Conservation (phyloP, 2,329 filamentous ascomycete species). For the Calonectria multiphialidica region DNA sequence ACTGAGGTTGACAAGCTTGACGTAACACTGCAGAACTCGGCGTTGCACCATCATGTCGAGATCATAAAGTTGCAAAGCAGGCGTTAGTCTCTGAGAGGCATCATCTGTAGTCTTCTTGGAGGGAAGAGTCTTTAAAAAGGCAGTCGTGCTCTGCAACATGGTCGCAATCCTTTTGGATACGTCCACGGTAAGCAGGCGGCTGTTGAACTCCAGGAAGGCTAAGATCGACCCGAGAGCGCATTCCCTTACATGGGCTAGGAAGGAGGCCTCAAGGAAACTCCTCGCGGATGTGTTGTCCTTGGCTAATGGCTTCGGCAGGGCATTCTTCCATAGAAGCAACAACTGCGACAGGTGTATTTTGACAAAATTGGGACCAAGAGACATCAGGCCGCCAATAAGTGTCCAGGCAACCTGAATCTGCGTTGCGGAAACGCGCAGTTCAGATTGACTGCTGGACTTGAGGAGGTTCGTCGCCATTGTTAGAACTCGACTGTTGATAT, state of each 20-base stretch:
- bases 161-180: conserved; percentile 91
- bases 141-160: conserved; percentile 95
- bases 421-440: conserved; percentile 89
- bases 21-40: conserved; percentile 94
- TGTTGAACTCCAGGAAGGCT: conserved; percentile 94
- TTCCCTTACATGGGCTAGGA: conserved; percentile 93
- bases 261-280: conserved; percentile 89
- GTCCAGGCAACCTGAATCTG: conserved; percentile 99
- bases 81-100: conserved; percentile 83
- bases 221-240: conserved; percentile 93
- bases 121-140: conserved; percentile 88
- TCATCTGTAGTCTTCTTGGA: conserved; percentile 89
- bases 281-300: conserved; percentile 90
- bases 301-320: conserved; percentile 91
- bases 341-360: conserved; percentile 98
- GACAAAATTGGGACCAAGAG: conserved; percentile 95
- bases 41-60: conserved; percentile 93
- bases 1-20: conserved; percentile 89
- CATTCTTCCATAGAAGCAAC: conserved; percentile 96
- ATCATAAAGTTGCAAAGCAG: conserved; percentile 89
- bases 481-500: conserved; percentile 92
- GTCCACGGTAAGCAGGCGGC: conserved; percentile 89
- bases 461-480: conserved; percentile 92
- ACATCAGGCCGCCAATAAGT: conserved; percentile 95
- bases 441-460: conserved; percentile 91